Base-by-base conservation (phyloP, 1,284 basidiomycete genomes). In the Trichosporon faecale region DNA sequence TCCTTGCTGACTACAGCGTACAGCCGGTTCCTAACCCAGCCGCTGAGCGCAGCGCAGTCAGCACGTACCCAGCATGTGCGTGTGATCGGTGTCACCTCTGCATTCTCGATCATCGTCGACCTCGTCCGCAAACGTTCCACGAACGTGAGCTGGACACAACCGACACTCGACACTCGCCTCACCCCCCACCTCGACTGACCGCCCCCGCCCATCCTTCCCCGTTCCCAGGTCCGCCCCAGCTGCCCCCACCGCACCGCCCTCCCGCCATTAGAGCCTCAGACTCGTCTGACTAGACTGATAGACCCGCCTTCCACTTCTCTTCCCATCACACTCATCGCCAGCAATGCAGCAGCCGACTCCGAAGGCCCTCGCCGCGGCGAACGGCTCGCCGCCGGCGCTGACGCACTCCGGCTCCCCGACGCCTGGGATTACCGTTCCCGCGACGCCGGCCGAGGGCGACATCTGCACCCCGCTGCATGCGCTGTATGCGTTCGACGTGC, bases 401-500 rank as follows among this genome's bases (percentile, higher is more conserved):
- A 67, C 66, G 2, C 60, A 61, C 9, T 25, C 64, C 23, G 68
- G 52, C 29, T 69, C 70, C 18, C 57, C 68, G 14, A 72, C 73
- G 1, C 72, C 72, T 2, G 68, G 60, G 33, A 66, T 66, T 37
- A 70, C 72, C n/a, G 64, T 66, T 21, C 70, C 66, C 25, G 68
- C 68, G n/a, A 70, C 69, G 12, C 69, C 74, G 29, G 66, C 65
- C 35, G 67, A 68, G 63, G 65, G 61, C n/a, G 65, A 66, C 14
- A 71, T 73, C 21, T 82, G 80, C 70, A 79, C 76, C 33, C 44
- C 68, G 0, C 81, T 82, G 46, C 86, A 87, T 75, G 84, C 84
- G 27, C 79, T 78, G 74, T 86, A 84, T 77, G 86, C 86, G 78
- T 86, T 87, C 72, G 83, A 84, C 66, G 84, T 84, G 29, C 82